Conservation (phyloP, 768 basidiomycete genomes). For the Leccinum rimulosum region DNA sequence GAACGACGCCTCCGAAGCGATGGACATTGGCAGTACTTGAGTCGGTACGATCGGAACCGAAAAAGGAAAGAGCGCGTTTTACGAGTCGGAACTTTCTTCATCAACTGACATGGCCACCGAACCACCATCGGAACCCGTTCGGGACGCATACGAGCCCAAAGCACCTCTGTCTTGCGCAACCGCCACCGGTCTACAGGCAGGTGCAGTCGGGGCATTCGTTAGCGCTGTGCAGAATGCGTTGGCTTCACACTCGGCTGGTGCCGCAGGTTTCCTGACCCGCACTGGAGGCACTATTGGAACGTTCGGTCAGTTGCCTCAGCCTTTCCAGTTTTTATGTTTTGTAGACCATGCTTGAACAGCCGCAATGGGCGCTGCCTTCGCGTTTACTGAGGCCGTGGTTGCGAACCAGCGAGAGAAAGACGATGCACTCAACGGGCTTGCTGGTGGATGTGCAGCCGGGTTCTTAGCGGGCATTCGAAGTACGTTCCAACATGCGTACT, state of each 20-base stretch:
- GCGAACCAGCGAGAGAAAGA: slow-evolving; percentile 79
- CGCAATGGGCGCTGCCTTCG: slow-evolving; percentile 86
- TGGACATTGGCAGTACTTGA: slow-evolving; percentile 11
- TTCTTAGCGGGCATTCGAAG: slow-evolving; percentile 86
- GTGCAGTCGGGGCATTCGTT: slow-evolving; percentile 63
- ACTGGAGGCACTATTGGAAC: slow-evolving; percentile 89
- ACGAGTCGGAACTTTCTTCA: slow-evolving; percentile 7
- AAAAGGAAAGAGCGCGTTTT: slow-evolving; percentile 21
- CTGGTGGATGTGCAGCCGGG: slow-evolving; percentile 90
- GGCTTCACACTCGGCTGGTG: slow-evolving; percentile 72
- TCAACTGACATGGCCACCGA: slow-evolving; percentile 22
- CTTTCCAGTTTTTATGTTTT: neutral
- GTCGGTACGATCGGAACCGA: slow-evolving; percentile 10
- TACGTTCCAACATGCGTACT: slow-evolving; percentile 32
- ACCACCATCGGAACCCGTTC: slow-evolving; percentile 14
- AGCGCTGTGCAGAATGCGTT: slow-evolving; percentile 80
- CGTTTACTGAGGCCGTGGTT: slow-evolving; percentile 74
- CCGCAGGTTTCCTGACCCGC: slow-evolving; percentile 82
- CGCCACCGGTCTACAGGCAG: slow-evolving; percentile 60
- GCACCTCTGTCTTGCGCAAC: slow-evolving; percentile 55
- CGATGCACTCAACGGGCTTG: slow-evolving; percentile 80
- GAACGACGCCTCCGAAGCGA: slow-evolving; percentile 29
- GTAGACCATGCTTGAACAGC: slow-evolving; percentile 43
- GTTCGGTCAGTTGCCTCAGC: slow-evolving; percentile 61
- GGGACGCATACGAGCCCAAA: slow-evolving; percentile 45